A percentile compares a stretch with the other conserved stretches of the same genome.
Evolutionary conservation across 306 rosid species (phyloP).

Genomic region (Spatholobus suberectus): DNA sequence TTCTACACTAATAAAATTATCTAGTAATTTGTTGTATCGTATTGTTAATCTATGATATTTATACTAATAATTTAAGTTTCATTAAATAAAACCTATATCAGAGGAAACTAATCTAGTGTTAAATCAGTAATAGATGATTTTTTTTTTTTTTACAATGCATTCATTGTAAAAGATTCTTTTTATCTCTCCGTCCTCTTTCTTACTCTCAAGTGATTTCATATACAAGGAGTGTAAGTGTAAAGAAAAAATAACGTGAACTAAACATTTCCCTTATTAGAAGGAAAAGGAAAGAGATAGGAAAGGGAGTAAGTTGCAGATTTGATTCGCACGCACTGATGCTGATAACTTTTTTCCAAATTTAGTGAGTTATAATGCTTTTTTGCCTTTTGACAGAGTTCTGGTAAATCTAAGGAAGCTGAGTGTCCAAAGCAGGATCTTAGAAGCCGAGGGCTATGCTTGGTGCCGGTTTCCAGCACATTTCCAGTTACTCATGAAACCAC

Average conservation of each 20-base stretch:
- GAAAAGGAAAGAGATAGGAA: constrained; percentile 5
- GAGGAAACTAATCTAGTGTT: neutral
- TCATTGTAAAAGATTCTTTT: neutral
- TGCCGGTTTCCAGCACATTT: constrained; percentile 91
- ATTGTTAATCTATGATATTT: neutral
- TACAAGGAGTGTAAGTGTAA: neutral
- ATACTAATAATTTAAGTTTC: no score
- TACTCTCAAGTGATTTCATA: neutral
- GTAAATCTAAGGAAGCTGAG: constrained; percentile 74
- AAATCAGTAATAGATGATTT: neutral
- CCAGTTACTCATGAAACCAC: constrained; percentile 90
- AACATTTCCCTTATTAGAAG: neutral
- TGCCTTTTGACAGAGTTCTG: constrained; percentile 56
- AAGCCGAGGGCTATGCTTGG: constrained; percentile 94
- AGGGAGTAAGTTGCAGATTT: neutral
- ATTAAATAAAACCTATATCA: neutral
- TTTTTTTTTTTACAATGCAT: neutral
- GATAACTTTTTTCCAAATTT: constrained; percentile 20
- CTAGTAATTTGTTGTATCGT: neutral
- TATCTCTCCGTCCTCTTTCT: neutral
- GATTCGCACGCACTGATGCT: constrained; percentile 19
- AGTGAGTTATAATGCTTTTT: neutral
- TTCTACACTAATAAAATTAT: neutral
- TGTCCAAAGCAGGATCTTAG: constrained; percentile 86
- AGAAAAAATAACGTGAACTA: neutral